Conservation (phyloP, 2,329 filamentous ascomycete species). For the Hyphodiscus sp. region DNA sequence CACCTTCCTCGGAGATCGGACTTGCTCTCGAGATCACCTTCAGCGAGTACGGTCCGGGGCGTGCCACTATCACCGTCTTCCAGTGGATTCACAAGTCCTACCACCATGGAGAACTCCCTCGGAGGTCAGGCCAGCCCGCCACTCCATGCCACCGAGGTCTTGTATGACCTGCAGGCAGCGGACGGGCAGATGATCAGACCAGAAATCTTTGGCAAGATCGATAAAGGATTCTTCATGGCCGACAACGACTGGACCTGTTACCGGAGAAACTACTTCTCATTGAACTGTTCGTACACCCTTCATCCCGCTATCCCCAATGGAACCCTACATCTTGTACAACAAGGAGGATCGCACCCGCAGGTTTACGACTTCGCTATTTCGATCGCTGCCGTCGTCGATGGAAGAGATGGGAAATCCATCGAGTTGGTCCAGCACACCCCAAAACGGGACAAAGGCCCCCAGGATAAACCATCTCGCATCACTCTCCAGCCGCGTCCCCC, state of each 20-base stretch:
- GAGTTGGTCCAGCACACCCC: conserved; percentile 72
- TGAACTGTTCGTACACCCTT: conserved; percentile 58
- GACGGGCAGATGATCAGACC: conserved; percentile 48
- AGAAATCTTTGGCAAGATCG: conserved; percentile 60
- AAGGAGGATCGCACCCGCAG: conserved; percentile 15
- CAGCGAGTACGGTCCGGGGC: conserved; percentile 23
- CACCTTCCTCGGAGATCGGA: conserved; percentile 26
- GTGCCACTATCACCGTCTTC: conserved; percentile 29
- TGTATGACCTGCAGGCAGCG: conserved; percentile 42
- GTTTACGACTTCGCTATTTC: conserved; percentile 59
- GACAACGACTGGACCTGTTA: conserved; percentile 71
- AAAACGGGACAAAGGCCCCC: conserved; percentile 65
- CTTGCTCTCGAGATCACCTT: conserved; percentile 28
- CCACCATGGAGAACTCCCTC: conserved; percentile 28
- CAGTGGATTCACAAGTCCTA: conserved; percentile 29
- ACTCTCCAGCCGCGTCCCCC: conserved; percentile 28
- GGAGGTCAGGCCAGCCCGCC: conserved; percentile 27
- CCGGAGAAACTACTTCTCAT: conserved; percentile 64
- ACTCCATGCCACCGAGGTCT: conserved; percentile 32
- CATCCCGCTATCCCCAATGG: conserved; percentile 37
- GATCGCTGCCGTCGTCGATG: conserved; percentile 61
- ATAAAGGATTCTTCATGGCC: conserved; percentile 62
- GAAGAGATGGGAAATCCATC: conserved; percentile 53
- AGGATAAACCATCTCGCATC: conserved; percentile 50
- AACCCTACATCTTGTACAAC: conserved; percentile 33